Conservation (phyloP, 257 asterid genomes). For the Forsythia suspensa region DNA sequence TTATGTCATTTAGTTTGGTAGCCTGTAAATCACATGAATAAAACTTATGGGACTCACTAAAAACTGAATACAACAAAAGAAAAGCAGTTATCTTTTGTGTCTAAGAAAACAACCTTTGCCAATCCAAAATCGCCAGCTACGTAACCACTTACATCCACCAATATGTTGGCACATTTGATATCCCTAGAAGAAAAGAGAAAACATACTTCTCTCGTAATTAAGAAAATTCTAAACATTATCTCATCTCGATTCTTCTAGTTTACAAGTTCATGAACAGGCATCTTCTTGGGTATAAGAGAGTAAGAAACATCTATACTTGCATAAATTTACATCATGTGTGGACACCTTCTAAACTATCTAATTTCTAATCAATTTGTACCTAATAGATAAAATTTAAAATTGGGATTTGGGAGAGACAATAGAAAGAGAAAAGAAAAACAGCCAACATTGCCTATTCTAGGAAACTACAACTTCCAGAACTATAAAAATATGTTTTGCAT, state of each 20-base stretch:
- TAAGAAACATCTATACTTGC: not conserved
- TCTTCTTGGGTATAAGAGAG: not conserved
- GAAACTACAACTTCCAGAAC: slow-evolving; percentile 6
- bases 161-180: slow-evolving; percentile 68
- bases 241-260: slow-evolving; percentile 11
- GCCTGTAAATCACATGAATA: slow-evolving; percentile 39
- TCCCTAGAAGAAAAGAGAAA: slow-evolving; percentile 46
- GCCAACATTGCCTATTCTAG: not conserved
- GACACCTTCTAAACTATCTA: slow-evolving; percentile 6
- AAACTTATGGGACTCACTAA: slow-evolving; percentile 17
- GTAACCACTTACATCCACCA: slow-evolving; percentile 64
- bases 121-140: slow-evolving; percentile 70
- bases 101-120: slow-evolving; percentile 52
- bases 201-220: slow-evolving; percentile 14
- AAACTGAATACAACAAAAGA: not conserved
- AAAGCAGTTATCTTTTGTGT: slow-evolving; percentile 1
- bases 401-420: slow-evolving; percentile 7
- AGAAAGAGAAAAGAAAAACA: not conserved
- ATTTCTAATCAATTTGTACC: slow-evolving; percentile 9
- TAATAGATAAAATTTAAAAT: not conserved
- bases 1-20: slow-evolving; percentile 57
- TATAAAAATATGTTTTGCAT: not conserved
- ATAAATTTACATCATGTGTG: not conserved
- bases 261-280: slow-evolving; percentile 3
- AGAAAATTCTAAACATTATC: not conserved